phyloP scores from a whole-genome alignment of 108 stramenopile species.

The Skeletonema costatum region DNA sequence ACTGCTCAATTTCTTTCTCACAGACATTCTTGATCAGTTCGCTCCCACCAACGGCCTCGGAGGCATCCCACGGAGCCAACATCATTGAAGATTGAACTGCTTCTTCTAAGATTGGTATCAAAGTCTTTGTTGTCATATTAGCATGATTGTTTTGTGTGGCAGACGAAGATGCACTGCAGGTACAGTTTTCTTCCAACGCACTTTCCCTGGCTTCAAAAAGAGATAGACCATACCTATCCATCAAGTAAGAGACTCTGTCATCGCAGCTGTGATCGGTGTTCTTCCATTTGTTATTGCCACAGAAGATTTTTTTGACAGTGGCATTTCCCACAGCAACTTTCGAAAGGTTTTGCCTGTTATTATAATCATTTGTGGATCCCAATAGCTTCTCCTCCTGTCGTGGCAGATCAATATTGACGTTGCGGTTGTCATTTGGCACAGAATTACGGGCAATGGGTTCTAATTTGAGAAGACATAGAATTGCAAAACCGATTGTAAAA shows the following conservation, averaged over 20 bases:
- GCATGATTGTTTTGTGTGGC: not conserved
- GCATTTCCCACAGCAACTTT: not conserved
- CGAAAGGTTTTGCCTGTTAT: too few relatives aligned
- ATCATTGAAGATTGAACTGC: not conserved
- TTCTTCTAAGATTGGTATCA: not conserved
- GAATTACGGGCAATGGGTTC: slow-evolving; percentile 8
- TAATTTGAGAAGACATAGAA: not conserved
- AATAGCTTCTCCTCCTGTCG: not conserved
- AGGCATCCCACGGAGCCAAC: slow-evolving; percentile 1
- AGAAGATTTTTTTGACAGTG: not conserved
- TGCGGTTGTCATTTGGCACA: slow-evolving; percentile 4
- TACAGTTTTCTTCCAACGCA: not conserved
- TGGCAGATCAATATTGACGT: slow-evolving; percentile 1
- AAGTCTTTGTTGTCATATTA: not conserved
- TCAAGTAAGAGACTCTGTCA: not conserved
- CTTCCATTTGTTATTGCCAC: not conserved
- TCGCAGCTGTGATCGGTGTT: not conserved
- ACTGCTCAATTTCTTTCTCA: not conserved
- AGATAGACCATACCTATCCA: not conserved
- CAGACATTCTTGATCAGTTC: not conserved
- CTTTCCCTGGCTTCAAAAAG: not conserved
- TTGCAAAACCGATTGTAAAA: not conserved
- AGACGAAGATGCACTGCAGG: not conserved
- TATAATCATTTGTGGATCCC: too few relatives aligned
- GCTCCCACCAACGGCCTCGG: not conserved